A percentile compares a stretch with the other conserved stretches of the same genome.
phyloP scores from a whole-genome alignment of 208 protist genomes.

The Acanthamoeba triangularis region DNA sequence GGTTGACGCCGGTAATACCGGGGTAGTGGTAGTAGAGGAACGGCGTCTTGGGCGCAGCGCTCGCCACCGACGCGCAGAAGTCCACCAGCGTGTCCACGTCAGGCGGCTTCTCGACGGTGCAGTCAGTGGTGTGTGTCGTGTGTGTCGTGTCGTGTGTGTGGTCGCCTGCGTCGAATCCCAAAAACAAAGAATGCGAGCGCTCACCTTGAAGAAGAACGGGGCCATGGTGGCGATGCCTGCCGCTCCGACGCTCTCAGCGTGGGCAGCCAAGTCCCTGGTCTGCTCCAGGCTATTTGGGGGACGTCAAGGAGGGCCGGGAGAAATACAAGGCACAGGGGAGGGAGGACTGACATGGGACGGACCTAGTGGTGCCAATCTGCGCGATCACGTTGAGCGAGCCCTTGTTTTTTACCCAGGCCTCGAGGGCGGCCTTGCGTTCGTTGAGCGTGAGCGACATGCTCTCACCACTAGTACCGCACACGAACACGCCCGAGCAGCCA shows the following conservation, averaged over 20 bases:
- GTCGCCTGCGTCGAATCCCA: too few species aligned
- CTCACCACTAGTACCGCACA: conserved; percentile 50
- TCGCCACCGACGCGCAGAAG: conserved; percentile 28
- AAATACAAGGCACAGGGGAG: background rate
- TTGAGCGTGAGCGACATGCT: conserved; percentile 46
- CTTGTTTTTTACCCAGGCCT: conserved; percentile 18
- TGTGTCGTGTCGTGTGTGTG: too few species aligned
- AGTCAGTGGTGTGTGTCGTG: too few species aligned
- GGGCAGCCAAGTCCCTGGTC: conserved; percentile 9
- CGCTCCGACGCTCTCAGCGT: conserved; percentile 3
- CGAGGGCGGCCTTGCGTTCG: conserved; percentile 7
- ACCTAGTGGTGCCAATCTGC: conserved; percentile 17
- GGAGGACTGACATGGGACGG: too few species aligned
- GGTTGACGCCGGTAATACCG: conserved; percentile 32
- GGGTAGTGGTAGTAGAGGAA: conserved; percentile 66
- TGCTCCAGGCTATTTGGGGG: conserved; percentile 40
- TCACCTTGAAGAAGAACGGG: conserved; percentile 64
- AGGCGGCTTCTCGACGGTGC: background rate
- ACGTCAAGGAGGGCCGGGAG: too few species aligned
- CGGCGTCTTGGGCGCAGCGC: conserved; percentile 26
- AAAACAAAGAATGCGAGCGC: too few species aligned
- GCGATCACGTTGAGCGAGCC: conserved; percentile 54
- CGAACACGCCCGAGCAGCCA: conserved; percentile 39
- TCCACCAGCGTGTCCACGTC: background rate
- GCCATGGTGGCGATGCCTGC: conserved; percentile 58